phyloP scores from a whole-genome alignment of 345 rosid species.

The Melaleuca quinquenervia region DNA sequence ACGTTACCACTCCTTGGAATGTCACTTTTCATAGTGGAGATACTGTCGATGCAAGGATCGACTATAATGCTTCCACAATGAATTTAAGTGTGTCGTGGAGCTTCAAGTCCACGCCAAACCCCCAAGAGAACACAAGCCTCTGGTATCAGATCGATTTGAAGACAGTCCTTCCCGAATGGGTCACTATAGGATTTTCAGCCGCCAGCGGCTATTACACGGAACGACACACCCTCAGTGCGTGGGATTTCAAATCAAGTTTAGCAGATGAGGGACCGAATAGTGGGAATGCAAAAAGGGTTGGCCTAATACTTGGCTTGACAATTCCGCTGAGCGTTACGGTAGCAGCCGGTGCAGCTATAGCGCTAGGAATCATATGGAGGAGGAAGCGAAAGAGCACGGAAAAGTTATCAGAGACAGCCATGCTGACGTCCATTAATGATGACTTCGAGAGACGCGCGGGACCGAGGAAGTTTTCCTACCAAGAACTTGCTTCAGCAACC shows the following conservation, averaged over 20 bases:
- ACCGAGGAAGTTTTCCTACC: constrained; percentile 36
- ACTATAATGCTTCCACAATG: constrained; percentile 19
- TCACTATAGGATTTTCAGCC: constrained; percentile 35
- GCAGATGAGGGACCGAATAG: constrained; percentile 3
- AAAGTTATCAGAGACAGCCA: constrained; percentile 2
- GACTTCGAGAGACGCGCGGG: constrained; percentile 43
- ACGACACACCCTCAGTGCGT: constrained; percentile 17
- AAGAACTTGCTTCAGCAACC: constrained; percentile 31
- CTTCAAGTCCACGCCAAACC: constrained; percentile 8
- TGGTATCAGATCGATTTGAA: constrained; percentile 29
- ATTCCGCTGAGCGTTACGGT: constrained; percentile 10
- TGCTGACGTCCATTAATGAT: constrained; percentile 14
- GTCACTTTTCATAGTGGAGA: constrained; percentile 10
- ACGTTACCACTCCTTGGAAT: constrained; percentile 19
- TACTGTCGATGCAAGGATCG: constrained; percentile 13
- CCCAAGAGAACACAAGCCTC: constrained; percentile 19
- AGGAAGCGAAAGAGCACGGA: not conserved
- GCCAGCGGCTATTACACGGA: constrained; percentile 6
- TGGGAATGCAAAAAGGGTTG: not conserved
- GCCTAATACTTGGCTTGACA: not conserved
- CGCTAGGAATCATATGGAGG: not conserved
- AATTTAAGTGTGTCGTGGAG: constrained; percentile 41
- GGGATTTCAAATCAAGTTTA: constrained; percentile 30
- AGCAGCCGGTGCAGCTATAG: not conserved
- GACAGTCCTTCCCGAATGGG: constrained; percentile 26